These are phyloP conservation scores for Heterobasidion parviporum DNA, from an alignment of 1,284 basidiomycete genomes.

Conservation along the genomic window DNA sequence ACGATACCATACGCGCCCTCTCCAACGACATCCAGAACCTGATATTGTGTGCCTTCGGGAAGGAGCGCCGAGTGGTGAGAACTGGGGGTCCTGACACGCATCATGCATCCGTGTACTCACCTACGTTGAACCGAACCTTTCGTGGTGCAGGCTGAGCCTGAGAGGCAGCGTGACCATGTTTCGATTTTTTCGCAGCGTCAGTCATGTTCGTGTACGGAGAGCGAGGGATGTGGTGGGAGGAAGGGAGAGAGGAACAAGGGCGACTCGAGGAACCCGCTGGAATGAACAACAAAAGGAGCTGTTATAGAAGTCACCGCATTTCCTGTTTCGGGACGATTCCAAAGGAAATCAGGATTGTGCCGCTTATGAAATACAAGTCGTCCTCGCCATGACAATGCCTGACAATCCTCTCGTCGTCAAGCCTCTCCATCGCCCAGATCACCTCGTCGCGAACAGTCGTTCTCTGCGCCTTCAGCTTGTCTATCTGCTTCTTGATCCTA, in stretches of 20 bases:
- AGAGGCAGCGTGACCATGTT: slow-evolving; percentile 53
- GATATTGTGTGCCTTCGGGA: slow-evolving; percentile 64
- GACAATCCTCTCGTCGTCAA: neutral
- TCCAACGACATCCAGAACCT: slow-evolving; percentile 86
- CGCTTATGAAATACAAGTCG: neutral
- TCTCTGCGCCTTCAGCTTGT: too few species aligned
- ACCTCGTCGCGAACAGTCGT: neutral
- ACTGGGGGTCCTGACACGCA: neutral
- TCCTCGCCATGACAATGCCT: neutral
- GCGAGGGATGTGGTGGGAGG: slow-evolving; percentile 7
- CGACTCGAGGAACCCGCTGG: neutral
- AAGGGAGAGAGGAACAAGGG: neutral
- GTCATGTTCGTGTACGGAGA: slow-evolving; percentile 6
- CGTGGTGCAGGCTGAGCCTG: slow-evolving; percentile 64
- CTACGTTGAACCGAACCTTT: slow-evolving; percentile 89
- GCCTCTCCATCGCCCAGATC: neutral
- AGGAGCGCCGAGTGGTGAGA: neutral
- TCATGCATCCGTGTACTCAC: slow-evolving; percentile 38
- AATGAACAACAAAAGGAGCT: neutral
- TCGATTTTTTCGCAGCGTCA: slow-evolving; percentile 28
- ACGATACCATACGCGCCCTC: slow-evolving; percentile 86
- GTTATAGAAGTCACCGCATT: neutral
- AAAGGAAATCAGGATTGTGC: neutral
- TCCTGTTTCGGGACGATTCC: neutral
- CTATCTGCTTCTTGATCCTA: too few species aligned